phyloP scores from a whole-genome alignment of 2,329 filamentous ascomycete genomes.

The Nigrospora osmanthi region DNA sequence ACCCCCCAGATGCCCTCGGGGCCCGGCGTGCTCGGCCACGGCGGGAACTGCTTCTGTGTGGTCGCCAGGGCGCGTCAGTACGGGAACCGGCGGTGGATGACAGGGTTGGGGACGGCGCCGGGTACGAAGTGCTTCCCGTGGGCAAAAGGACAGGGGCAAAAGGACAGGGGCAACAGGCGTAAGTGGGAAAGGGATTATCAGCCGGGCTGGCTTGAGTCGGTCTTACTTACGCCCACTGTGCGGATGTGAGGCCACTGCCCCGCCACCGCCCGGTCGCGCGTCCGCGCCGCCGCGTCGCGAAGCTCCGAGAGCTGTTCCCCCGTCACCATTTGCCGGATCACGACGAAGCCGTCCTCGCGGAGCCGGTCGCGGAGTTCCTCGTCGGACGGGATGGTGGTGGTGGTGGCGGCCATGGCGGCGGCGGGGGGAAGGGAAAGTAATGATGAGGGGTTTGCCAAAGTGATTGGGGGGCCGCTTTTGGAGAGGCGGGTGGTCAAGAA shows the following conservation, averaged over 20 bases:
- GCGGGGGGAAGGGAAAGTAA: too few relatives aligned
- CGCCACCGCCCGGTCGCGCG: conserved; percentile 54
- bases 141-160: too few relatives aligned
- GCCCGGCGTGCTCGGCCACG: conserved; percentile 55
- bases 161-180: too few relatives aligned
- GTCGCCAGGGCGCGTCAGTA: too few relatives aligned
- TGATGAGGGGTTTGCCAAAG: not conserved
- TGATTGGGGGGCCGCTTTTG: too few relatives aligned
- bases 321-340: conserved; percentile 58
- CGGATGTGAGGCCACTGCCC: conserved; percentile 76
- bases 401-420: not conserved
- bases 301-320: conserved; percentile 48
- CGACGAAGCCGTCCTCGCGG: conserved; percentile 66
- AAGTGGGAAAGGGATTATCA: too few relatives aligned
- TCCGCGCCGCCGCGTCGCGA: conserved; percentile 48
- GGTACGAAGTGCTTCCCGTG: too few relatives aligned
- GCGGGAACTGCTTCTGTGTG: conserved; percentile 81
- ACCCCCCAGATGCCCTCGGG: conserved; percentile 77
- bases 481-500: too few relatives aligned
- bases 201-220: too few relatives aligned
- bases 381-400: not conserved
- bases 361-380: conserved; percentile 42
- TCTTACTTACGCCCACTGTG: conserved; percentile 49
- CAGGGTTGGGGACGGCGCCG: too few relatives aligned
- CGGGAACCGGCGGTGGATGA: too few relatives aligned